phyloP scores from a whole-genome alignment of 352 stramenopile species.

The Pythium volutum region DNA sequence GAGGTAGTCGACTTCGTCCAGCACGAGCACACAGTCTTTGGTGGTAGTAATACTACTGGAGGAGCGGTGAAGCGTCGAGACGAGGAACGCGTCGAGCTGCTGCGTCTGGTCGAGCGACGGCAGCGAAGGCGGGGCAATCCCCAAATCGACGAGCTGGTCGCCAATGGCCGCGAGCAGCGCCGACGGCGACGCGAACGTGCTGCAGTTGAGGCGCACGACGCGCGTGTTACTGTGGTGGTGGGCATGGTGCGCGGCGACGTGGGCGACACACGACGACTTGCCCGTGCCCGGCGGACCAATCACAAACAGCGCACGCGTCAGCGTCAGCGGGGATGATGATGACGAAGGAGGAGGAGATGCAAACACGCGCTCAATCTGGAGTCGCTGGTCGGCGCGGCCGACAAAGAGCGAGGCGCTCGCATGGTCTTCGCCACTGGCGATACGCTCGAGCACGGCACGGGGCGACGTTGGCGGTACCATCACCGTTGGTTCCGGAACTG shows the following conservation, averaged over 20 bases:
- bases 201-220: conserved; percentile 61
- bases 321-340: not conserved
- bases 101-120: conserved; percentile 36
- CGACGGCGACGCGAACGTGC: conserved; percentile 46
- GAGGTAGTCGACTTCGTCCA: conserved; percentile 71
- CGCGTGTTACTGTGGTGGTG: not conserved
- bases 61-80: not conserved
- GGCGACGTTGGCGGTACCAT: conserved; percentile 27
- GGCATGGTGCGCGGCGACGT: conserved; percentile 26
- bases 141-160: conserved; percentile 29
- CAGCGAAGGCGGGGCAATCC: conserved; percentile 12
- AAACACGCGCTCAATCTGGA: conserved; percentile 29
- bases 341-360: conserved; percentile 5
- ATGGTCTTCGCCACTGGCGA: not conserved
- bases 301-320: conserved; percentile 47
- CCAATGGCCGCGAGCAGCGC: conserved; percentile 43
- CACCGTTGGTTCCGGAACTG: conserved; percentile 12
- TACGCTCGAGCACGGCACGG: conserved; percentile 7
- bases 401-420: conserved; percentile 23
- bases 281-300: conserved; percentile 64
- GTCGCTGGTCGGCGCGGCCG: conserved; percentile 37
- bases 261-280: conserved; percentile 61
- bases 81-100: conserved; percentile 48
- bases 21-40: conserved; percentile 34
- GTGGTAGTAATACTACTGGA: not conserved